Evolutionary conservation across 2,329 filamentous ascomycete species (phyloP).

Genomic region (Calonectria fujianensis): DNA sequence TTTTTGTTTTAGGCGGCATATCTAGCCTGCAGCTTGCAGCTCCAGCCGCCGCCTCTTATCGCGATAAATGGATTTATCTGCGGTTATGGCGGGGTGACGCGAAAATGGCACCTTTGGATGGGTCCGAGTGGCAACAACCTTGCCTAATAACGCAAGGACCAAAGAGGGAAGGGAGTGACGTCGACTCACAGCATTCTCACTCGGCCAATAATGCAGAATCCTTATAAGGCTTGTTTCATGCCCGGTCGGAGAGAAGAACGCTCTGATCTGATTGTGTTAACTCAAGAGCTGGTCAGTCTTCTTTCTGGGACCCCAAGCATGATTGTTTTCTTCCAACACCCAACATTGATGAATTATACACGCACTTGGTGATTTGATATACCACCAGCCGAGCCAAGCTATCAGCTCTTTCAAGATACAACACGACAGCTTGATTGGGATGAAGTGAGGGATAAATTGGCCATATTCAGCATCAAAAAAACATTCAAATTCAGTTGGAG

Average conservation of each 20-base stretch:
- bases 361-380: slow-evolving; percentile 14
- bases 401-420: slow-evolving; percentile 1
- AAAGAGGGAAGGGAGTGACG: slow-evolving; percentile 31
- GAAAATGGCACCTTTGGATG: slow-evolving; percentile 24
- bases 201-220: slow-evolving; percentile 27
- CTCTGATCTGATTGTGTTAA: background rate
- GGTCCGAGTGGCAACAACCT: slow-evolving; percentile 30
- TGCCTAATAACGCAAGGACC: slow-evolving; percentile 33
- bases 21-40: slow-evolving; percentile 20
- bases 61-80: slow-evolving; percentile 19
- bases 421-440: slow-evolving; percentile 10
- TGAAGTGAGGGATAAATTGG: slow-evolving; percentile 32
- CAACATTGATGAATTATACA: slow-evolving; percentile 13
- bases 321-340: slow-evolving; percentile 9
- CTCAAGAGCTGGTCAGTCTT: slow-evolving; percentile 7
- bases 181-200: slow-evolving; percentile 25
- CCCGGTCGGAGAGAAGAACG: slow-evolving; percentile 10
- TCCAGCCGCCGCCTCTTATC: slow-evolving; percentile 24
- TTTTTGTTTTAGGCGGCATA: slow-evolving; percentile 11
- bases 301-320: background rate
- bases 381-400: slow-evolving; percentile 6
- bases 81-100: slow-evolving; percentile 32
- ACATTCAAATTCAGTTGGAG: background rate
- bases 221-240: slow-evolving; percentile 30
- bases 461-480: slow-evolving; percentile 8